Evolutionary conservation across 2,329 filamentous ascomycete species (phyloP).

Genomic region (Colletotrichum liriopes): DNA sequence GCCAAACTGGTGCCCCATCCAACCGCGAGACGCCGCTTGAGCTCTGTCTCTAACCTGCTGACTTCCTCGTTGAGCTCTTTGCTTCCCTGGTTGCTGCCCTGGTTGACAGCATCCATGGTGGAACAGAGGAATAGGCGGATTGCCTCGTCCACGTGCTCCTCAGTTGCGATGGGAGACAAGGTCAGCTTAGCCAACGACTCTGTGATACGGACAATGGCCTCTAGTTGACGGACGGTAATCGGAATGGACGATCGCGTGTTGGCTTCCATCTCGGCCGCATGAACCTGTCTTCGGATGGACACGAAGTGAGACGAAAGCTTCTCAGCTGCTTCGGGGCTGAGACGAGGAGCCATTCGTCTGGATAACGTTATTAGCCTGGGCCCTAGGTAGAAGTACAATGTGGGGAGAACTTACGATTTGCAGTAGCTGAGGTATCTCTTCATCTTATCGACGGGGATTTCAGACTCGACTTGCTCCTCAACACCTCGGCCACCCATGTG

Average conservation of each 20-base stretch:
- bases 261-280: conserved; percentile 89
- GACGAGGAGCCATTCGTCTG: conserved; percentile 90
- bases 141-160: conserved; percentile 95
- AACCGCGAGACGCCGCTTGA: conserved; percentile 89
- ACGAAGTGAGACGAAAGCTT: conserved; percentile 98
- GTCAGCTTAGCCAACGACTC: conserved; percentile 95
- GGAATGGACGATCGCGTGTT: conserved; percentile 94
- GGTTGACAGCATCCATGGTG: conserved; percentile 97
- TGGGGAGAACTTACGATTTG: conserved; percentile 79
- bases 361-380: conserved; percentile 49
- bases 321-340: conserved; percentile 92
- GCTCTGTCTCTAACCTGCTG: conserved; percentile 87
- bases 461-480: conserved; percentile 87
- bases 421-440: conserved; percentile 97
- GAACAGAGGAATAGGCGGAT: conserved; percentile 96
- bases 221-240: conserved; percentile 96
- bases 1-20: conserved; percentile 95
- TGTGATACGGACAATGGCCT: conserved; percentile 97
- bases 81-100: conserved; percentile 86
- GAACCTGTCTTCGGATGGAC: conserved; percentile 93
- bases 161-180: conserved; percentile 87
- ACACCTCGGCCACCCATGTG: conserved; percentile 91
- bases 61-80: conserved; percentile 94
- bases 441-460: conserved; percentile 97
- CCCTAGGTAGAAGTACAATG: neutral